Base-by-base conservation (phyloP, 345 rosid species). In the Arabidopsis suecica region DNA sequence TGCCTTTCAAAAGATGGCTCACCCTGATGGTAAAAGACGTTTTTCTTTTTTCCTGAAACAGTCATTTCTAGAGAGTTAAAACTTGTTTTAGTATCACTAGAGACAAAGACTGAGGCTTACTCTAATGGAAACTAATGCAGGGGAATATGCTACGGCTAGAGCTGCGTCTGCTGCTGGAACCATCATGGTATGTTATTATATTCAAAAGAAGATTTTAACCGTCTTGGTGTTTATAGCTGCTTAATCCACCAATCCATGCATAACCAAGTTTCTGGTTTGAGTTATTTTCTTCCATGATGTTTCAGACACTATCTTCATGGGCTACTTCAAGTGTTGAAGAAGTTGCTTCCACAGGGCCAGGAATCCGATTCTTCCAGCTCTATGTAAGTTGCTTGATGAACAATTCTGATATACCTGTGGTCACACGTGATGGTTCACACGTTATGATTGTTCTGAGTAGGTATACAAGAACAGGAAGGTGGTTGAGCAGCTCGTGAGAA, bases 341-440 rank as follows among this genome's bases (percentile, higher is more conserved):
- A 85, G 97, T 91, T 79, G 95, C 97, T 82, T 91, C 97, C 18
- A 91, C 93, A 3, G 95, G 97, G 34, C 91, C 95, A 44, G 97
- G 95, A 72, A 82, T 91, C 47, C 83, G 97, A 23, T 91, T 91
- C 65, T 89, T 91, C 86, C 97, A 91, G 85, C 93, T 91, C 68
- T 89, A 89, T 80, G 97, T 89, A 80, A 85, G 57, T 41, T 2
- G 32, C 49, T 72, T 50, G 38, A 44, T 9, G 32, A 33, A 23
- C 4, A 47, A 47, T 36, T 42, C 28, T 44, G 49, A 55, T 6
- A 30, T 36, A 63, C 13, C n/a, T 14, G 55, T 14, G 55, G 40
- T 22, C 33, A 20, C 54, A 72, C 73, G 58, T 69, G 83, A 50
- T 81, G 32, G 37, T 23, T 73, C 25, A 68, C 57, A 34, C 23